Evolutionary conservation across 2,329 filamentous ascomycete genomes (phyloP), one percentile per base, ranked within the genome.

Genomic region (Cladosporium sp.): DNA sequence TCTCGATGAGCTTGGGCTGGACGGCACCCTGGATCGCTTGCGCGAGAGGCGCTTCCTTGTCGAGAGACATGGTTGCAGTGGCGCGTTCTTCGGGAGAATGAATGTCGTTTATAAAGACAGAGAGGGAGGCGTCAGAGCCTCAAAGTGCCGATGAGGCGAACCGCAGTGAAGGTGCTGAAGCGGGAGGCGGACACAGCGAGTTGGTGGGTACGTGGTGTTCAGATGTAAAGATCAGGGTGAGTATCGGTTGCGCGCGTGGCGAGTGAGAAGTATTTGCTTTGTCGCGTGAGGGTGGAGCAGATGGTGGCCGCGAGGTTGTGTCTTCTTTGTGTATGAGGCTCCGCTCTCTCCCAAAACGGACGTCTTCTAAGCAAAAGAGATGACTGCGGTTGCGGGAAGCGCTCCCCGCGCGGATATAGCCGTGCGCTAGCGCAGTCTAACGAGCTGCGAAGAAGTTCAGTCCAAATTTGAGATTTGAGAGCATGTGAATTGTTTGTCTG

Each of bases 1-100:
- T 85, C 71, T 98, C 92, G 52, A 89, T 82, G 51, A 98, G 78
- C 74, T 97, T 97, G 27, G 88, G 86, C 70, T 93, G 88, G 56
- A 97, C 90, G 36, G 84, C 85, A 60, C 78, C 76, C 66, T 86
- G 89, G 49, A 98, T 81, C 57, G 89, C 86, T 59, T 90, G 81
- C 58, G 91, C 91, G 65, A 97, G 76, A 41, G 89, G 88, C 58
- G 86, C 78, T 49, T 80, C 74, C 57, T 94, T 78, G 67, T 90
- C 84, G 70, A 88, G 79, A 59, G 88, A 77, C 88, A 96, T 96
- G 50, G 36, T 62, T 16, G 45, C 15, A 38, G 32, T 15, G 12
- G 32, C 11, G 22, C 13, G 8, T 19, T n/a, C n/a, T n/a, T 12
- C 32, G 36, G 3, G 13, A 7, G 22, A 25, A 12, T n/a, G 29